Conservation (phyloP, 192 early-diverging fungal species). For the Rhizoclosmatium globosum region DNA sequence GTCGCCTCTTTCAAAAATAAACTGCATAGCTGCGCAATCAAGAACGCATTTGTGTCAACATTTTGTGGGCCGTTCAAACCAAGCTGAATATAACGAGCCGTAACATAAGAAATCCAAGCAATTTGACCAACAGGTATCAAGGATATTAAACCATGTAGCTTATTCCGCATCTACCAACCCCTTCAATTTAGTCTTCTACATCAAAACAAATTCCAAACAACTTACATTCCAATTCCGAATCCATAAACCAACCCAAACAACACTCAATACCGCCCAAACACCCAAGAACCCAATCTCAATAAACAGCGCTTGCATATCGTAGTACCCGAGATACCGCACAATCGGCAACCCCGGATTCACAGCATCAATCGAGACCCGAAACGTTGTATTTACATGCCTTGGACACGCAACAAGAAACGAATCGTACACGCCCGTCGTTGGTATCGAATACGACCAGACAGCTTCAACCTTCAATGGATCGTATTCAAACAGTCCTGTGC, state of each 20-base stretch:
- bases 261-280: not conserved
- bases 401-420: not conserved
- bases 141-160: not conserved
- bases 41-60: not conserved
- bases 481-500: not conserved
- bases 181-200: not conserved
- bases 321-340: not conserved
- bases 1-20: not conserved
- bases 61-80: not conserved
- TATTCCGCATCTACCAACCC: conserved; percentile 9
- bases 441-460: not conserved
- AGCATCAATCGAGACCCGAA: conserved; percentile 1
- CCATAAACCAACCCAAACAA: not conserved
- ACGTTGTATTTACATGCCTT: too few relatives aligned
- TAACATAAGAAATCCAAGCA: not conserved
- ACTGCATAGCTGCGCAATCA: not conserved
- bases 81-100: conserved; percentile 2
- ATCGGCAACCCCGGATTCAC: not conserved
- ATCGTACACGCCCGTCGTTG: not conserved
- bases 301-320: conserved; percentile 14
- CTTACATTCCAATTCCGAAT: conserved; percentile 1
- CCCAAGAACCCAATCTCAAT: not conserved
- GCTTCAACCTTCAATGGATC: not conserved
- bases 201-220: not conserved
- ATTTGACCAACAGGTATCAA: not conserved